Evolutionary conservation across 495 filamentous ascomycete genomes (phyloP), one percentile per base, ranked within the genome.

Genomic region (Trichoderma reesei): DNA sequence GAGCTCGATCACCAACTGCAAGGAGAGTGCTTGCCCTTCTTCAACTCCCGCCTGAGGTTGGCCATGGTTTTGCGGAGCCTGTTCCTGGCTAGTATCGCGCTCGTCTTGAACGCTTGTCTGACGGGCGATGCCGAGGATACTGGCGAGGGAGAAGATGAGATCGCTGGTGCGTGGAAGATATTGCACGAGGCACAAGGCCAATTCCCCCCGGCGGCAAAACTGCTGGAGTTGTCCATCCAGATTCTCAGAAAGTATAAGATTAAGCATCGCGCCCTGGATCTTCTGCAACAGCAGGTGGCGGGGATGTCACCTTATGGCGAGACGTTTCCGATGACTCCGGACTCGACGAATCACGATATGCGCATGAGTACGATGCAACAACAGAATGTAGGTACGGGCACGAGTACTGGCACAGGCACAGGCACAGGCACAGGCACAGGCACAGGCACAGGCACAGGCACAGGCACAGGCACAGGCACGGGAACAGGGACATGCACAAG

Each of bases 61-160:
- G 64, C 74, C 0, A 73, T 68, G 26, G 69, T 80, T 9, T 73
- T 82, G 70, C 71, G 78, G 51, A 73, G 76, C 42, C 75, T 81
- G 0, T 81, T 81, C 64, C 75, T 80, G 71, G 77, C 80, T 14
- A 73, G 72, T n/a, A 76, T 78, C 5, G 77, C 76, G 7, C 60
- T 82, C 3, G 60, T 83, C 10, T 75, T 80, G 42, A 76, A 81
- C 59, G 69, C 77, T 0, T 82, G 78, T 62, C 75, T 78, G 65
- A 80, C 78, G 60, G 39, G 39, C 34, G 74, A 73, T 68, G 75
- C 37, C 8, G 33, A 41, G 37, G 59, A 63, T 10, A 31, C 70
- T 0, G 74, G 78, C 16, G 74, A 68, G n/a, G 68, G 74, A 6
- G 74, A 73, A 59, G 68, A 72, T 39, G 79, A 82, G 54, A 72